Percentiles rank a stretch among this genome's conserved stretches.
Evolutionary conservation across 257 asterid species (phyloP).

Genomic region (Solanum corneliomulleri): DNA sequence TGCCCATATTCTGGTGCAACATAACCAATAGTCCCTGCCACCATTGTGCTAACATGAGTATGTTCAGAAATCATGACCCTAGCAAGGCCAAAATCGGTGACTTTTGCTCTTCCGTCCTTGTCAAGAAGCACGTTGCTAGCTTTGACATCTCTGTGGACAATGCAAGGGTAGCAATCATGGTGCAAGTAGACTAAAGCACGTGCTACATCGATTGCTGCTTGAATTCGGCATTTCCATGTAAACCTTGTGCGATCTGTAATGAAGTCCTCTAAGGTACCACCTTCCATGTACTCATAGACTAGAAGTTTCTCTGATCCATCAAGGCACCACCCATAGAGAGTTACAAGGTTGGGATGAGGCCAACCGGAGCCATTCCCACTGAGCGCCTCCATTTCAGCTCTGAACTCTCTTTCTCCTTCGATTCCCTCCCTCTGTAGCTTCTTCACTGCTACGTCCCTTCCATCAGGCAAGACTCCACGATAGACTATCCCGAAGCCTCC

Average conservation of each 20-base stretch:
- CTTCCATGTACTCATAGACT: constrained; percentile 87
- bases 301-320: constrained; percentile 72
- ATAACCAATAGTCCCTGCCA: constrained; percentile 90
- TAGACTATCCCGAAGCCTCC: constrained; percentile 89
- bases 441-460: constrained; percentile 78
- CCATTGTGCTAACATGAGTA: constrained; percentile 89
- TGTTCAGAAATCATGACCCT: constrained; percentile 60
- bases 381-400: constrained; percentile 81
- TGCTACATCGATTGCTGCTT: constrained; percentile 67
- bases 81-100: constrained; percentile 90
- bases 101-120: constrained; percentile 58
- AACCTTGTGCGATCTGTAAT: constrained; percentile 39
- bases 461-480: constrained; percentile 72
- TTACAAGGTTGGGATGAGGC: constrained; percentile 84
- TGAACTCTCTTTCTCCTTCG: constrained; percentile 80
- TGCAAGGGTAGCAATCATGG: constrained; percentile 77
- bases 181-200: constrained; percentile 69
- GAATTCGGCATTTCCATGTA: constrained; percentile 51
- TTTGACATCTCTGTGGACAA: constrained; percentile 87
- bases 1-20: constrained; percentile 97
- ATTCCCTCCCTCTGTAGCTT: constrained; percentile 66
- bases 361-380: constrained; percentile 74
- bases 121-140: constrained; percentile 92
- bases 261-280: constrained; percentile 27
- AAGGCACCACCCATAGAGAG: constrained; percentile 87